phyloP scores from a whole-genome alignment of 2,329 filamentous ascomycete genomes.

The Verticillium klebahnii region DNA sequence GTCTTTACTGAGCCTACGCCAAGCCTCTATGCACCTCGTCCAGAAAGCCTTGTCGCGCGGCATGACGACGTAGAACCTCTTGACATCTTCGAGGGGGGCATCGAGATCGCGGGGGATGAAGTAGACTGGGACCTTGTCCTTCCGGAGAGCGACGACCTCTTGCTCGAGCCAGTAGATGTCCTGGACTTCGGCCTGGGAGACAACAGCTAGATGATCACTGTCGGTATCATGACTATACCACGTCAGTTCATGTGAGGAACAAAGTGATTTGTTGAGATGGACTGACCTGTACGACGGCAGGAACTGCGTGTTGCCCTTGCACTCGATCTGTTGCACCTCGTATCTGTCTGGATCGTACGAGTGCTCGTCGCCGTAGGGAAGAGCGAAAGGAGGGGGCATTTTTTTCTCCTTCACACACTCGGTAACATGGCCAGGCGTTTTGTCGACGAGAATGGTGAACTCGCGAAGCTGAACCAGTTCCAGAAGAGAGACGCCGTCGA shows the following conservation, averaged over 20 bases:
- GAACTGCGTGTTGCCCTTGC: not conserved
- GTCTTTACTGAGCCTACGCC: not conserved
- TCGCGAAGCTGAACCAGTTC: not conserved
- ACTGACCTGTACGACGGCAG: not conserved
- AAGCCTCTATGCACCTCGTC: not conserved
- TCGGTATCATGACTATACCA: not conserved
- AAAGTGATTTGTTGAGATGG: not conserved
- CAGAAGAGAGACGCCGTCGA: not conserved
- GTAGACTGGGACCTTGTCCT: not conserved
- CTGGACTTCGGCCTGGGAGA: not conserved
- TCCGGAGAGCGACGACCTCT: not conserved
- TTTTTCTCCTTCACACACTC: too few relatives aligned
- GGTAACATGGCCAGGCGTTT: too few relatives aligned
- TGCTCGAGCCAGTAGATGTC: not conserved
- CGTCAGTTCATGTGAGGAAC: too few relatives aligned
- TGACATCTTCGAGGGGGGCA: too few relatives aligned
- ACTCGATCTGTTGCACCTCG: not conserved
- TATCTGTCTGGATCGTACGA: not conserved
- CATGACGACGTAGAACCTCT: not conserved
- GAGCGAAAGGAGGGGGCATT: not conserved
- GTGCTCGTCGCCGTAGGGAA: constrained; percentile 1
- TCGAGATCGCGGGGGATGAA: not conserved
- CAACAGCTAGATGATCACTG: not conserved
- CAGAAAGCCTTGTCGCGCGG: not conserved
- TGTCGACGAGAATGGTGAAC: not conserved